A percentile compares a stretch with the other conserved stretches of the same genome.
Conservation (phyloP, 1,284 basidiomycete species). For the Takashimella tepidaria region DNA sequence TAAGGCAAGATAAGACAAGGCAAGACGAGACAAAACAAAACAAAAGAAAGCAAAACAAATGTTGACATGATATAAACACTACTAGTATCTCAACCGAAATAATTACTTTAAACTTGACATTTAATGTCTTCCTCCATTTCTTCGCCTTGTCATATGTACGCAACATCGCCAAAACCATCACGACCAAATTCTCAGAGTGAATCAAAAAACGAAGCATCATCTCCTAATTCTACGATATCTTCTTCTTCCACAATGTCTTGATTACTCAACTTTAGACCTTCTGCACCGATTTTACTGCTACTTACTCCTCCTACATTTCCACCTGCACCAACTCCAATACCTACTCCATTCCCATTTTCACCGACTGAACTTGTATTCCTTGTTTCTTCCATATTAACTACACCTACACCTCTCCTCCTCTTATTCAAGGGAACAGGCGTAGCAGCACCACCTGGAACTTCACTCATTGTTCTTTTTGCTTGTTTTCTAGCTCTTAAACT, state of each 20-base stretch:
- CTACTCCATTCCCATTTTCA: no score
- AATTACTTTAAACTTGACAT: background rate
- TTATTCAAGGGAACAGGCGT: constrained; percentile 31
- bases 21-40: no score
- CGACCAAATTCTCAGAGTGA: constrained; percentile 1
- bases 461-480: constrained; percentile 29
- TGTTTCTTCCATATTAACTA: background rate
- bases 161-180: background rate
- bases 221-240: constrained; percentile 9
- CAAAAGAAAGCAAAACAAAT: no score
- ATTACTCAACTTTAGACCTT: background rate
- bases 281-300: background rate
- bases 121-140: no score
- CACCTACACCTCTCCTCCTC: constrained; percentile 9
- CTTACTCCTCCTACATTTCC: background rate
- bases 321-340: no score
- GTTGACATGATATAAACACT: no score
- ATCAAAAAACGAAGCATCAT: constrained; percentile 17
- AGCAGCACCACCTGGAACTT: constrained; percentile 38
- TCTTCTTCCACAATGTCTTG: background rate
- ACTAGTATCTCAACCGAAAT: no score
- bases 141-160: no score
- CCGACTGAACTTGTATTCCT: no score
- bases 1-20: no score
- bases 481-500: constrained; percentile 35